A percentile compares a stretch with the other conserved stretches of the same genome.
phyloP scores from a whole-genome alignment of 352 stramenopile genomes.

The Phytophthora vignae region DNA sequence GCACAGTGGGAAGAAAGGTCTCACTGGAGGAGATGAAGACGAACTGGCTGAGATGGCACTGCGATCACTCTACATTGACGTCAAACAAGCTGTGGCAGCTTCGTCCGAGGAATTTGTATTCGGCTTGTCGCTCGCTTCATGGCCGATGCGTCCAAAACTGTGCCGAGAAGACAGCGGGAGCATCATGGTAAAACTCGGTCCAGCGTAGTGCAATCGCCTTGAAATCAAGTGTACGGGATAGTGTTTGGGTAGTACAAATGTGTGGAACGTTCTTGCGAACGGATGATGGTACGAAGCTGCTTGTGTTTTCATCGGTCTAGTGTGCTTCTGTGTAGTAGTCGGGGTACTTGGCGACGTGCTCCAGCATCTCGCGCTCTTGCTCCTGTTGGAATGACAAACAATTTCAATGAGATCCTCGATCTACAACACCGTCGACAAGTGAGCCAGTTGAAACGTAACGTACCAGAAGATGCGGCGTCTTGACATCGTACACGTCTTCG shows the following conservation, averaged over 20 bases:
- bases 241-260: not conserved
- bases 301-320: conserved; percentile 16
- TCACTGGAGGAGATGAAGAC: conserved; percentile 17
- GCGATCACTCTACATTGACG: conserved; percentile 57
- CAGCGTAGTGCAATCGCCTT: conserved; percentile 1
- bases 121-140: conserved; percentile 11
- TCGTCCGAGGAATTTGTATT: conserved; percentile 4
- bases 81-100: conserved; percentile 39
- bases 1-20: not conserved
- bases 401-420: conserved; percentile 7
- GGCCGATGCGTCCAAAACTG: conserved; percentile 29
- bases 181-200: conserved; percentile 34
- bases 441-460: conserved; percentile 37
- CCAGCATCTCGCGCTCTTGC: conserved; percentile 93
- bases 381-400: conserved; percentile 46
- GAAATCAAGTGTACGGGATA: not conserved
- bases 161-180: conserved; percentile 36
- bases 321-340: conserved; percentile 85
- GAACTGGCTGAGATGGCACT: conserved; percentile 50
- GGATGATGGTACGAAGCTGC: conserved; percentile 9
- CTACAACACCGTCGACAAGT: conserved; percentile 1
- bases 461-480: conserved; percentile 91
- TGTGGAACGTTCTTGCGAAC: conserved; percentile 7
- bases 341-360: conserved; percentile 94
- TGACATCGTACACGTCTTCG: conserved; percentile 97